Evolutionary conservation across 2,329 filamentous ascomycete species (phyloP), one percentile per base, ranked within the genome.

Genomic region (Xylariomycetidae sp.): DNA sequence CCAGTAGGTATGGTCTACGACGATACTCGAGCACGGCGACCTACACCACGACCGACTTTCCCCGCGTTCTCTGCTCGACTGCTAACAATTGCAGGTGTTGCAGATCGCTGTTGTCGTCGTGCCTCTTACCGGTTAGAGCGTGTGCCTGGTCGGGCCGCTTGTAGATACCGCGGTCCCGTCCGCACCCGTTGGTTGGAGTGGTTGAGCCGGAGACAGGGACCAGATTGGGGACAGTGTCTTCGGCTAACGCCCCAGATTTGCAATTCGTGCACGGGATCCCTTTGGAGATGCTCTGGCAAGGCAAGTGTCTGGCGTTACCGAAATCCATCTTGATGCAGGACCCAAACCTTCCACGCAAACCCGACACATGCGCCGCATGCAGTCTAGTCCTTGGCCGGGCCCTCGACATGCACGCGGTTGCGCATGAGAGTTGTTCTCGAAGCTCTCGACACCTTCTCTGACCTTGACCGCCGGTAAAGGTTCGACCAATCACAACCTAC

Each of bases 191-290:
- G 41, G 42, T 39, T 32, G 39, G 40, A 44, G 37, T 42, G 42
- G 37, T 35, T 38, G 43, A 38, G 27, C 42, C 50, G 50, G 50
- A 41, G 43, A 50, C 48, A 50, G 32, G 47, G 47, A 30, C 48
- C 43, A 17, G 38, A 48, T 47, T 29, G 39, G 48, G 49, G 44
- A 49, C 39, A 47, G 43, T 34, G 38, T 32, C 31, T 20, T 44
- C 40, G 25, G 38, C 39, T 29, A 25, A 37, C 48, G 43, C 50
- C 43, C 50, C 50, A 48, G 50, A 51, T 53, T 51, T 45, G 35
- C 42, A 44, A 43, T 40, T 51, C 39, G 34, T 34, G 30, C n/a
- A 7, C 6, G 15, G 24, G 24, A 14, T 7, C 24, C 24, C 24
- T 5, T 25, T 28, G 26, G 19, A 37, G 40, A 32, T 33, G 13